Base-by-base conservation (phyloP, 2,329 filamentous ascomycete genomes). In the Ophiosphaerella korrae region DNA sequence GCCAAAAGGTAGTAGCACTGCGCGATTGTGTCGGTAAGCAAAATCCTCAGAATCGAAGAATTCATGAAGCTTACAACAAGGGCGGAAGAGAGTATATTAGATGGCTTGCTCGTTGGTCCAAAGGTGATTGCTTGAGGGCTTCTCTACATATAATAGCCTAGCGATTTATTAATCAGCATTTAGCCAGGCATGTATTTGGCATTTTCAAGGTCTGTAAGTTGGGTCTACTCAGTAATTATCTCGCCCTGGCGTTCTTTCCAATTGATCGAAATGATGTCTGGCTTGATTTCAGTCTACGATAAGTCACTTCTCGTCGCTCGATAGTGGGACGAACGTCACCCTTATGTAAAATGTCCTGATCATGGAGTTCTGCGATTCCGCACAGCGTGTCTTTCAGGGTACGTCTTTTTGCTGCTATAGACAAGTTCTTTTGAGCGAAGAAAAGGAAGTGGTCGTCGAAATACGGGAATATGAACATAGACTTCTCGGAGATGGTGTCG, bases 381-480 rank as follows among this genome's bases (percentile, higher is more conserved):
- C 53, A 42, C 26, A 50, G 37, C 2, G 13, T 31, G 33, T 56
- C 53, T 33, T 76, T 73, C n/a, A 80, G 69, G 37, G 80, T 74
- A 37, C 67, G 68, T 59, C 78, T 80, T 42, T 68, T 74, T 21
- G 67, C 60, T 16, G 60, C 23, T 33, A 75, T 49, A 7, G 75
- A 58, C 32, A 78, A 48, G 35, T 75, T 66, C 54, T 74, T 74
- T 57, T 76, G 74, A 41, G 65, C 72, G 52, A 80, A 72, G 52
- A 66, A 68, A 47, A 80, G 68, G 21, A 79, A 66, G 63, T 79
- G 62, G 39, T 75, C 74, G 3, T 66, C 71, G 52, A 78, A 62
- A 62, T 78, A 78, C 48, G 74, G 71, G 48, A 75, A 79, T 53
- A 78, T 72, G 51, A 79, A 78, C 65, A 79, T 75, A 23, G 73